A percentile compares a stretch with the other conserved stretches of the same genome.
Evolutionary conservation across 1,284 basidiomycete species (phyloP).

Genomic region (Ceratobasidium theobromae): DNA sequence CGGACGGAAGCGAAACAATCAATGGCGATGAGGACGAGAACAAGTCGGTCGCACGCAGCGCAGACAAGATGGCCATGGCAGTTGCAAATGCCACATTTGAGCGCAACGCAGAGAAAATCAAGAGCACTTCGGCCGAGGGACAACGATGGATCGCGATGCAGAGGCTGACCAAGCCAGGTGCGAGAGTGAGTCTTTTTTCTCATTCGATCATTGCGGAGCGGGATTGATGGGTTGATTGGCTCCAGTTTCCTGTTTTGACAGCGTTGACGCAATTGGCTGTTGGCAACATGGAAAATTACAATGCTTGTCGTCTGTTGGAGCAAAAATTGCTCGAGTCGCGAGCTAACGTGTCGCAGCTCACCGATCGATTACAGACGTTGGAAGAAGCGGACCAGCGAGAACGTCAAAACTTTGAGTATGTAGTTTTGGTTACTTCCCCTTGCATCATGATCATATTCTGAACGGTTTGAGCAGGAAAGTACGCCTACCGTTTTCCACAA

Average conservation of each 20-base stretch:
- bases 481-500: background rate
- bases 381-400: conserved; percentile 6
- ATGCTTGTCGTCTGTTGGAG: conserved; percentile 27
- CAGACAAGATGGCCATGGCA: background rate
- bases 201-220: background rate
- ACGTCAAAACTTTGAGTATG: conserved; percentile 22
- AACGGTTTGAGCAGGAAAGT: conserved; percentile 21
- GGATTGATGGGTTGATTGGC: background rate
- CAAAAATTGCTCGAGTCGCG: conserved; percentile 29
- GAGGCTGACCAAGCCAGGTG: background rate
- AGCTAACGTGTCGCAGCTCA: conserved; percentile 1
- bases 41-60: conserved; percentile 2
- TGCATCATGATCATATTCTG: background rate
- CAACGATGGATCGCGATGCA: conserved; percentile 14
- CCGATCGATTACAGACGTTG: conserved; percentile 5
- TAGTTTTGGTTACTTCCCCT: background rate
- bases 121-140: background rate
- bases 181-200: conserved; percentile 10
- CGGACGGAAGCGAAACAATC: conserved; percentile 26
- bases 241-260: conserved; percentile 26
- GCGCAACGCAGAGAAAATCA: conserved; percentile 21
- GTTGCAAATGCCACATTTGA: conserved; percentile 18
- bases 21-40: conserved; percentile 29
- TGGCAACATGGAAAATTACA: conserved; percentile 29
- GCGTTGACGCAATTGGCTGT: conserved; percentile 23